Base-by-base conservation (phyloP, 1,284 basidiomycete genomes). In the Boletus calvinii region DNA sequence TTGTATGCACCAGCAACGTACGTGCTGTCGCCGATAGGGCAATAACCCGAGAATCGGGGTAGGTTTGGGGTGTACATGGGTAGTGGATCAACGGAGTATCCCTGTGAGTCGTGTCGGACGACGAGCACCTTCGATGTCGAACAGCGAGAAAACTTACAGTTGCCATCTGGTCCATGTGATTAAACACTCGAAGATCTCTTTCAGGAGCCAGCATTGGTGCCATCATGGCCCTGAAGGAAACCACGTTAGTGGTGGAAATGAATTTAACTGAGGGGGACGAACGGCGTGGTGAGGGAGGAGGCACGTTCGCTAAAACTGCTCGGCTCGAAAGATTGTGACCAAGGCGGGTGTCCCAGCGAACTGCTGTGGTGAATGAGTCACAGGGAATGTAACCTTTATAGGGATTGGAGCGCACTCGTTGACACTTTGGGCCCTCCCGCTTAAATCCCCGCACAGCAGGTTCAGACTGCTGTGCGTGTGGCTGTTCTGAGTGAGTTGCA, bases 371-470 rank as follows among this genome's bases (percentile, higher is more conserved):
- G 37, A 54, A 45, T 17, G 48, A 52, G 54, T 64, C 46, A 53
- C 18, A 44, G 20, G 12, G 6, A 22, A 31, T 30, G 36, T 18
- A 5, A 26, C 44, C 44, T 53, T 64, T 65, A 64, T 64, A 55
- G 12, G 8, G 2, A 43, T 29, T 44, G 15, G 15, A 40, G 15
- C 65, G 31, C 32, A 63, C 62, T 45, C 1, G 41, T 54, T 41
- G 36, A 53, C 31, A 29, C 31, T 32, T 51, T 43, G 49, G 36
- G 37, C 5, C 7, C 20, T 37, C 41, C 39, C 31, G 32, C 43
- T 52, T 36, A 48, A 35, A 47, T 50, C 26, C 35, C 2, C 11
- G n/a, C 54, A 62, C 63, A 67, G 61, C 63, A 67, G 2, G 15
- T 39, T 36, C 22, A 12, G 30, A 22, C 15, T 67, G 36, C 65